Evolutionary conservation across 805 yeast genomes (phyloP), one percentile per base, ranked within the genome.

Genomic region (Ogataea nitratoaversa): DNA sequence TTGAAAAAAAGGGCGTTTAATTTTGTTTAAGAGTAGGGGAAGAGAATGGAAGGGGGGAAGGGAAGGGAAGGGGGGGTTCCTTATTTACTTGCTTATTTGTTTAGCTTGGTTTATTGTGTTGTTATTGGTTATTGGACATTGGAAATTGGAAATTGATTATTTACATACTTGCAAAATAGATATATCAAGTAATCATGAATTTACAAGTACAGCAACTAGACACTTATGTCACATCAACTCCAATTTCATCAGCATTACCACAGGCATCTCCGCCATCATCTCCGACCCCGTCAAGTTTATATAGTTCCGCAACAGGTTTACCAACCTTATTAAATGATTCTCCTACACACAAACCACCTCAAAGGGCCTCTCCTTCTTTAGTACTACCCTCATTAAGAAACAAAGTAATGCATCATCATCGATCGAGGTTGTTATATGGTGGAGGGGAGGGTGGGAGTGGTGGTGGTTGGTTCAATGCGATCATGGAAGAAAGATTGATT

Each of bases 401-500:
- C 7, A 27, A 27, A 27, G 13, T 27, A 6, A 27, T 27, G 9
- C 18, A 18, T 4, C 5, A 19, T 9, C 14, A 23, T 18, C 4
- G 14, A 22, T 27, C 12, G 19, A 18, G 8, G 38, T 14, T 19
- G 37, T 11, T 16, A 19, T 28, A 25, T 19, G 19, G 18, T 22
- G 25, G 25, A 11, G 20, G 38, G 7, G 22, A 9, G n/a, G 25
- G 31, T 17, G 29, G 22, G 8, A 13, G 20, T 28, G 19, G 25
- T 9, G 12, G 13, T 12, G 18, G 44, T 39, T 45, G 52, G 32
- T 39, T 62, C 6, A 43, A 53, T 22, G 59, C 56, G 9, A 43
- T 47, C 29, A 63, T 66, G 70, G 71, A 66, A 38, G 65, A 63
- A 9, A 53, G 60, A 34, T 42, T 67, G 28, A 50, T 62, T 1